Evolutionary conservation across 768 basidiomycete species (phyloP).

Genomic region (Mrakia blollopis): DNA sequence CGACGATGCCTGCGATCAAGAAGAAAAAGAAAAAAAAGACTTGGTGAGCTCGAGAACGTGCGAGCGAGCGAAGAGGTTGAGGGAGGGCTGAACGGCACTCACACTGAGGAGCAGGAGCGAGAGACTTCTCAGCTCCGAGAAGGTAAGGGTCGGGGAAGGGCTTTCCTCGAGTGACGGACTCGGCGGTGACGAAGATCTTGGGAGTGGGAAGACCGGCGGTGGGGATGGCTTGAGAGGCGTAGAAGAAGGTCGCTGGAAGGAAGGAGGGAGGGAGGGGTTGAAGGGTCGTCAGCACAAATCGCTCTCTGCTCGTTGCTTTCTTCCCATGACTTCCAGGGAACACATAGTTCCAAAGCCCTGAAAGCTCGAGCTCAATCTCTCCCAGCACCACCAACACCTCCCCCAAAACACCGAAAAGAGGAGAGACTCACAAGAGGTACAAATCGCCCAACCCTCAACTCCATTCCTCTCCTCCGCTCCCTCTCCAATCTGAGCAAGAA

Average conservation of each 20-base stretch:
- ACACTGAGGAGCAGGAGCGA: slow-evolving; percentile 57
- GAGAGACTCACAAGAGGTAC: slow-evolving; percentile 30
- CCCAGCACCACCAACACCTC: background rate
- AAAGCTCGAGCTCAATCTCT: background rate
- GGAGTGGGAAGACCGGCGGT: slow-evolving; percentile 58
- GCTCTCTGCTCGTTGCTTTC: no score
- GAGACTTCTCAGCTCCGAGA: slow-evolving; percentile 62
- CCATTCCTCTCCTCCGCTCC: slow-evolving; percentile 30
- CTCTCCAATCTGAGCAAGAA: slow-evolving; percentile 23
- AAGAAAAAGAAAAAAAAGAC: no score
- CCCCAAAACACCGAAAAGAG: background rate
- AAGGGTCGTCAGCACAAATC: background rate
- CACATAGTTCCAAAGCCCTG: background rate
- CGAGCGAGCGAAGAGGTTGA: background rate
- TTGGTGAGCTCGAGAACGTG: no score
- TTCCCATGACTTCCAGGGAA: background rate
- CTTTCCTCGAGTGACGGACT: slow-evolving; percentile 71
- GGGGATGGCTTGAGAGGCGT: slow-evolving; percentile 62
- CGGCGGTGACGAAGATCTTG: slow-evolving; percentile 64
- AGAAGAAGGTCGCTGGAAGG: slow-evolving; percentile 65
- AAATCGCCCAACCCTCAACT: slow-evolving; percentile 30
- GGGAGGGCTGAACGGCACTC: background rate
- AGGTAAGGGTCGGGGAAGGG: slow-evolving; percentile 87
- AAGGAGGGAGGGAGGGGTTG: background rate
- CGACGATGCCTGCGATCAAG: slow-evolving; percentile 59